phyloP scores from a whole-genome alignment of 176 grass and related monocot genomes.

The Carex littledalei region DNA sequence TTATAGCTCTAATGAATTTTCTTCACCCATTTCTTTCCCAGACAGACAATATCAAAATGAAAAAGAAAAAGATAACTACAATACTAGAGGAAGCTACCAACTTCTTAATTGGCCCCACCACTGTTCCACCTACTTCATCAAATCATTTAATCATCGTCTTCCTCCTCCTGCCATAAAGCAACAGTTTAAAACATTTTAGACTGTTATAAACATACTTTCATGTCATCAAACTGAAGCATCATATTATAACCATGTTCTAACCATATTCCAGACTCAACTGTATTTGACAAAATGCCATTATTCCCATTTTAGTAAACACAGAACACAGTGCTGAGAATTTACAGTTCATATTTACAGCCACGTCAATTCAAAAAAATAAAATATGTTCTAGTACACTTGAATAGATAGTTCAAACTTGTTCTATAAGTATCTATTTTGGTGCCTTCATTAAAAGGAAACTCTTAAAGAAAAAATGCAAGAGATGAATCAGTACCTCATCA shows the following conservation, averaged over 20 bases:
- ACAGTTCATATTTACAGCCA: not conserved
- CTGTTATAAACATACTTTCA: not conserved
- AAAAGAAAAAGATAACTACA: slow-evolving; percentile 5
- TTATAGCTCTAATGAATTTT: slow-evolving; percentile 8
- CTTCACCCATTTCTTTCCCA: slow-evolving; percentile 8
- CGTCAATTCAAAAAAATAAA: not conserved
- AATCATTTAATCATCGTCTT: slow-evolving; percentile 24
- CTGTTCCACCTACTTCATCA: not conserved
- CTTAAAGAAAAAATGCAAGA: no score
- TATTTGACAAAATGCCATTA: not conserved
- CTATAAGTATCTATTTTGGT: no score
- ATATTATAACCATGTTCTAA: not conserved
- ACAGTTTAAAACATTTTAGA: not conserved
- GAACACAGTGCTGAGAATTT: not conserved
- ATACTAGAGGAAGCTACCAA: slow-evolving; percentile 19
- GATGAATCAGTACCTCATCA: slow-evolving; percentile 44
- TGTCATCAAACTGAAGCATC: not conserved
- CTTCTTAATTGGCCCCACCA: not conserved
- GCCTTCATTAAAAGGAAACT: not conserved
- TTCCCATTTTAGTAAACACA: not conserved
- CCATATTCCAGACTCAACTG: not conserved
- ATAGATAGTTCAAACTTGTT: not conserved
- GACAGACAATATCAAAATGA: not conserved
- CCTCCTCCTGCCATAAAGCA: slow-evolving; percentile 12
- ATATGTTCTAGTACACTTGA: not conserved